Evolutionary conservation across 164 flowering plant species (phyloP).

Genomic region (Protea cynaroides): DNA sequence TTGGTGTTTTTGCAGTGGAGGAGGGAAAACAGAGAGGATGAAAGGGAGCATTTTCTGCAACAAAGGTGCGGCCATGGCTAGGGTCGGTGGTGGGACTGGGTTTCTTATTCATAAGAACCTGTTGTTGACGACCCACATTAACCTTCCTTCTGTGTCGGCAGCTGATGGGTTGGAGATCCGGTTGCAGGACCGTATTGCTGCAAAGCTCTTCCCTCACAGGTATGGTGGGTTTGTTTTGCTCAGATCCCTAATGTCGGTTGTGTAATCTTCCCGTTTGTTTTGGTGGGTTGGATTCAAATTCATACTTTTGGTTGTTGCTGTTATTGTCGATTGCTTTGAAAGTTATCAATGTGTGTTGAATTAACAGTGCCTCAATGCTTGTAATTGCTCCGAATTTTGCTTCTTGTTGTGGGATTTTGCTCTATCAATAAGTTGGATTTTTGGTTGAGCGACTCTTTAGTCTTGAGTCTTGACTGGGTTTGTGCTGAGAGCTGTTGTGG

Average conservation of each 20-base stretch:
- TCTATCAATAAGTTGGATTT: background rate
- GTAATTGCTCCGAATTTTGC: background rate
- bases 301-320: background rate
- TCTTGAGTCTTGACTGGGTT: no score
- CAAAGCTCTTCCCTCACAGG: constrained; percentile 87
- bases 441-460: background rate
- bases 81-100: constrained; percentile 48
- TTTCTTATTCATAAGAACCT: constrained; percentile 78
- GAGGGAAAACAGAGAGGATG: constrained; percentile 77
- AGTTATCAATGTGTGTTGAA: background rate
- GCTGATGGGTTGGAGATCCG: constrained; percentile 81
- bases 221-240: constrained; percentile 9
- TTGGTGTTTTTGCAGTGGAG: constrained; percentile 96
- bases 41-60: constrained; percentile 65
- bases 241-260: background rate
- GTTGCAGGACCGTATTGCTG: constrained; percentile 57
- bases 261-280: no score
- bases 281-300: no score
- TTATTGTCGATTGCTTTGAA: background rate
- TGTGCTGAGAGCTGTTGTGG: background rate
- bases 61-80: constrained; percentile 65
- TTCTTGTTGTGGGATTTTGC: background rate
- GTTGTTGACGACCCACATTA: constrained; percentile 75
- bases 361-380: no score
- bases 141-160: constrained; percentile 67